Conservation (phyloP, 345 rosid species). For the Luvunga scandens region DNA sequence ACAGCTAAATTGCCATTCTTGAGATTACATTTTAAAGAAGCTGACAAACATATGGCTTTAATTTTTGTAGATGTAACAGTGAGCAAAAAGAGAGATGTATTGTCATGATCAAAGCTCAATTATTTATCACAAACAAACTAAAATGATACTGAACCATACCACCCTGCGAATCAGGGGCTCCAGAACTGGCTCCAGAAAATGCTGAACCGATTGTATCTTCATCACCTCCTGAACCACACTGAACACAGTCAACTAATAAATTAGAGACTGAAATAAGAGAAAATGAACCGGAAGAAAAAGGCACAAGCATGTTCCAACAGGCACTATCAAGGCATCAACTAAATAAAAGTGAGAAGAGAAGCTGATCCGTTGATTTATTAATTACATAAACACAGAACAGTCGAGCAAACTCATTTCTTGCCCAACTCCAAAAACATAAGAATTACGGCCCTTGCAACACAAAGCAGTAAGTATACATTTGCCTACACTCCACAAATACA, state of each 20-base stretch:
- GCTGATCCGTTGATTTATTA: not conserved
- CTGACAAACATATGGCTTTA: not conserved
- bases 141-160: constrained; percentile 41
- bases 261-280: constrained; percentile 13
- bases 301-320: not conserved
- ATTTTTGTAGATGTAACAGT: not conserved
- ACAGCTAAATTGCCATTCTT: not conserved
- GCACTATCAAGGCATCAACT: not conserved
- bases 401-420: not conserved
- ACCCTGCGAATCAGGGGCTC: constrained; percentile 96
- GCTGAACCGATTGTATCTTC: constrained; percentile 66
- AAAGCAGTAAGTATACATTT: not conserved
- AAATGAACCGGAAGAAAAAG: not conserved
- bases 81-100: not conserved
- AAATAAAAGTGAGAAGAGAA: not conserved
- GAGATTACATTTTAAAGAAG: not conserved
- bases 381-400: not conserved
- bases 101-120: not conserved
- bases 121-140: not conserved
- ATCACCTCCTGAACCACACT: constrained; percentile 96
- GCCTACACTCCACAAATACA: not conserved
- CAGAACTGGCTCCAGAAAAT: constrained; percentile 75
- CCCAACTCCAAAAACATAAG: not conserved
- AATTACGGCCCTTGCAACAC: not conserved
- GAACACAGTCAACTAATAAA: constrained; percentile 25